Evolutionary conservation across 108 stramenopile genomes (phyloP).

Genomic region (Skeletonema grethae): DNA sequence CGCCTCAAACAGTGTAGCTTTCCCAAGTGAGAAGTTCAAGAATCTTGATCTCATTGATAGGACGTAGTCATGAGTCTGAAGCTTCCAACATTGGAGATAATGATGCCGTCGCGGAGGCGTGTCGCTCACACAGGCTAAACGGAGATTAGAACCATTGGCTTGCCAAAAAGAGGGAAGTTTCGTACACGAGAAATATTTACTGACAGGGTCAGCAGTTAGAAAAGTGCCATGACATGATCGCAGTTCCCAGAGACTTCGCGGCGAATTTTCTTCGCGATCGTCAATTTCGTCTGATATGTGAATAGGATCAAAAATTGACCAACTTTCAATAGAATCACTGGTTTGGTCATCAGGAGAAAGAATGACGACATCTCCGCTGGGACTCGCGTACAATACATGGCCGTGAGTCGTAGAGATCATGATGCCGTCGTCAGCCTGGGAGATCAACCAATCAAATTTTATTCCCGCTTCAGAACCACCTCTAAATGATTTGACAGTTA

Average conservation of each 20-base stretch:
- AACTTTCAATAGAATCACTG: slow-evolving; percentile 25
- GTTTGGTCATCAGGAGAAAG: slow-evolving; percentile 26
- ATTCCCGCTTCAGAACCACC: neutral
- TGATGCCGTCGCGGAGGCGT: slow-evolving; percentile 55
- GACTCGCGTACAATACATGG: slow-evolving; percentile 24
- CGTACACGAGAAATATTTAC: slow-evolving; percentile 40
- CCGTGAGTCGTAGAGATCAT: slow-evolving; percentile 49
- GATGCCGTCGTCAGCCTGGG: slow-evolving; percentile 39
- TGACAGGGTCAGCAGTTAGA: slow-evolving; percentile 39
- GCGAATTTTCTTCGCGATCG: neutral
- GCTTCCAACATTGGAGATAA: slow-evolving; percentile 45
- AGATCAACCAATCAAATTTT: slow-evolving; percentile 42
- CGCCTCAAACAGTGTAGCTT: slow-evolving; percentile 47
- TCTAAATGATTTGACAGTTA: slow-evolving; percentile 6
- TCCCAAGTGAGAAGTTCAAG: slow-evolving; percentile 37
- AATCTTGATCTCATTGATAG: slow-evolving; percentile 41
- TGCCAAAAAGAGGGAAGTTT: slow-evolving; percentile 61
- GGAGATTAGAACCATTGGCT: slow-evolving; percentile 36
- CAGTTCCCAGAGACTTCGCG: slow-evolving; percentile 55
- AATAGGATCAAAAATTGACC: slow-evolving; percentile 36
- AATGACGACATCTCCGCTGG: slow-evolving; percentile 23
- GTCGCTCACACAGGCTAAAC: slow-evolving; percentile 53
- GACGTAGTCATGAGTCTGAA: slow-evolving; percentile 55
- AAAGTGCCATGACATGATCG: slow-evolving; percentile 46
- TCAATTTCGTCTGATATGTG: slow-evolving; percentile 24